Evolutionary conservation across 2,329 filamentous ascomycete species (phyloP).

Genomic region (Orbilia brochopaga): DNA sequence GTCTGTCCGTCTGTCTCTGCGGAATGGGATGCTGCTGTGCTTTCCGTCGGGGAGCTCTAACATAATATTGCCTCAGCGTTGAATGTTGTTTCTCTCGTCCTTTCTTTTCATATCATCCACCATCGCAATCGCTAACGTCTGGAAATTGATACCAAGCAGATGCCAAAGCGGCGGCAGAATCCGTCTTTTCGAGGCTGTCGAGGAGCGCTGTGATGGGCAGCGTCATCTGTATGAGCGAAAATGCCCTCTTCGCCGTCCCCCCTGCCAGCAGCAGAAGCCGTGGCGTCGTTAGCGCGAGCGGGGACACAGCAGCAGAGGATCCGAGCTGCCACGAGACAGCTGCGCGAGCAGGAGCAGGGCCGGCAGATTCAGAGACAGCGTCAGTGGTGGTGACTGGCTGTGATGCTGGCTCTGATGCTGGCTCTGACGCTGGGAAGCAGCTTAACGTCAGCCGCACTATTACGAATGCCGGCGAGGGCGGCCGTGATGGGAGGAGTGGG

Average conservation of each 20-base stretch:
- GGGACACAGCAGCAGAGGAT: neutral
- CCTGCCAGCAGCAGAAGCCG: constrained; percentile 7
- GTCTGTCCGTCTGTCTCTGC: neutral
- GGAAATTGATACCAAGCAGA: constrained; percentile 16
- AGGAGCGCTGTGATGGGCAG: constrained; percentile 14
- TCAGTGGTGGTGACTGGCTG: neutral
- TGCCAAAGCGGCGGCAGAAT: constrained; percentile 18
- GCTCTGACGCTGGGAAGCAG: neutral
- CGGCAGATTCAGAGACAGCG: constrained; percentile 8
- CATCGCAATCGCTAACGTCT: constrained; percentile 6
- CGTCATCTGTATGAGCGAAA: constrained; percentile 18
- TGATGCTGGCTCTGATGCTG: neutral
- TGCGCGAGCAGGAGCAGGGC: neutral
- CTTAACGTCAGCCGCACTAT: constrained; percentile 12
- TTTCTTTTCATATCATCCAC: neutral
- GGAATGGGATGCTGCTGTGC: neutral
- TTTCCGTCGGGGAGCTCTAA: neutral
- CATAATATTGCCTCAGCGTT: neutral
- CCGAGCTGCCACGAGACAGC: neutral
- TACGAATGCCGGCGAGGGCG: too few species aligned
- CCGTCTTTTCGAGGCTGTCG: constrained; percentile 40
- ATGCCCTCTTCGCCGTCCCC: constrained; percentile 5
- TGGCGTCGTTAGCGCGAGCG: constrained; percentile 24
- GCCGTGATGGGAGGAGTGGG: neutral
- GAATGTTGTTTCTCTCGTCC: neutral